phyloP scores from a whole-genome alignment of 805 yeast species.

The Saccharomyces mikatae region DNA sequence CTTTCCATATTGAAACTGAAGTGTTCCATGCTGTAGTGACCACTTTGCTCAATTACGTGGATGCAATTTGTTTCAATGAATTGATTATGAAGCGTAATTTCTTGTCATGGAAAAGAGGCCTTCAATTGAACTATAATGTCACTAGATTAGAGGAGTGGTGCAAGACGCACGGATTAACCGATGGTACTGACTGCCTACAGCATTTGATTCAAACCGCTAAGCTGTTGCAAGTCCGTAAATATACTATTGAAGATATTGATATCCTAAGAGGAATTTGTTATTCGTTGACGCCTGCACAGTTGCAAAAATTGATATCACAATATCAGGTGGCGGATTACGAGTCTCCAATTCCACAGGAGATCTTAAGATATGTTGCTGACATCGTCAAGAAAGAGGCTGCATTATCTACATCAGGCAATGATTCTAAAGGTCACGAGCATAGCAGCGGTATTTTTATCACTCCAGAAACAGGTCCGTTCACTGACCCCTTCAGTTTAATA shows the following conservation, averaged over 20 bases:
- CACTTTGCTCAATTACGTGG: slow-evolving; percentile 78
- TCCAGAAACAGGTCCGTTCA: slow-evolving; percentile 64
- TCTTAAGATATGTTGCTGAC: slow-evolving; percentile 73
- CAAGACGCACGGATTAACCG: slow-evolving; percentile 82
- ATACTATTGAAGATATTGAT: slow-evolving; percentile 79
- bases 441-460: slow-evolving; percentile 57
- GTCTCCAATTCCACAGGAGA: slow-evolving; percentile 77
- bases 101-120: slow-evolving; percentile 94
- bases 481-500: slow-evolving; percentile 74
- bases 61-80: slow-evolving; percentile 91
- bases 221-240: slow-evolving; percentile 83
- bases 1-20: slow-evolving; percentile 77
- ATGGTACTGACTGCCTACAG: slow-evolving; percentile 73
- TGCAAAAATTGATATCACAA: slow-evolving; percentile 83
- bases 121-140: slow-evolving; percentile 91
- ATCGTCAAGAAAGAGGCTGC: slow-evolving; percentile 52
- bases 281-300: slow-evolving; percentile 88
- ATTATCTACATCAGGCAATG: slow-evolving; percentile 29
- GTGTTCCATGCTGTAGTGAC: slow-evolving; percentile 77
- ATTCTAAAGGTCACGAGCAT: slow-evolving; percentile 37
- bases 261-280: slow-evolving; percentile 92
- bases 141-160: slow-evolving; percentile 98
- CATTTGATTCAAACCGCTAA: slow-evolving; percentile 91
- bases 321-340: slow-evolving; percentile 92
- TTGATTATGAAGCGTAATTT: slow-evolving; percentile 89